Conservation (phyloP, 192 early-diverging fungal species). For the Backusella luteola region DNA sequence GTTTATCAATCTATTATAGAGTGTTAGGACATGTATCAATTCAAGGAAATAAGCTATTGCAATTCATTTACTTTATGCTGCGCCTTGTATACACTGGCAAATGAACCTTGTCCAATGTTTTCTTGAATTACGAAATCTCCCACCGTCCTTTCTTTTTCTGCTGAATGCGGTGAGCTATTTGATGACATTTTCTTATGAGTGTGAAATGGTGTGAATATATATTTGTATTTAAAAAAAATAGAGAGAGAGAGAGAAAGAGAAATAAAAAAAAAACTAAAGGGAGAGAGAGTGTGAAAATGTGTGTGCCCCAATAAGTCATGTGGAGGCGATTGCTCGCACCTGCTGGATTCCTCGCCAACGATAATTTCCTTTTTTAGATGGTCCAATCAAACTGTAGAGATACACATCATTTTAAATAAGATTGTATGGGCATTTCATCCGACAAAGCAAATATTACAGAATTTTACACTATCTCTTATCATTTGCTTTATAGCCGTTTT, state of each 20-base stretch:
- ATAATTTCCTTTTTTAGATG: background rate
- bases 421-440: background rate
- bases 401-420: background rate
- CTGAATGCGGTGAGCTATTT: background rate
- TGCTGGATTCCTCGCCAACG: background rate
- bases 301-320: background rate
- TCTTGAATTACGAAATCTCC: constrained; percentile 77
- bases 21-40: background rate
- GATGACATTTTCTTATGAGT: background rate
- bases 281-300: constrained; percentile 4
- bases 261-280: background rate
- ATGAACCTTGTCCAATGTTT: constrained; percentile 93
- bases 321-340: background rate
- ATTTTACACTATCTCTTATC: no score
- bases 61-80: constrained; percentile 55
- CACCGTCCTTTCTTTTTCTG: constrained; percentile 35
- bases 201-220: background rate
- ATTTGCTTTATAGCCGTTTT: background rate
- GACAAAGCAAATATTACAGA: background rate
- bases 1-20: background rate
- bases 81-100: constrained; percentile 91
- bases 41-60: background rate
- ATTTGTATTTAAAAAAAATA: background rate
- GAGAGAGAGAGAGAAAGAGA: background rate
- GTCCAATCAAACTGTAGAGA: background rate